These are phyloP conservation scores for Massarina eburnea DNA, from an alignment of 2,329 filamentous ascomycete species.

Conservation along the genomic window DNA sequence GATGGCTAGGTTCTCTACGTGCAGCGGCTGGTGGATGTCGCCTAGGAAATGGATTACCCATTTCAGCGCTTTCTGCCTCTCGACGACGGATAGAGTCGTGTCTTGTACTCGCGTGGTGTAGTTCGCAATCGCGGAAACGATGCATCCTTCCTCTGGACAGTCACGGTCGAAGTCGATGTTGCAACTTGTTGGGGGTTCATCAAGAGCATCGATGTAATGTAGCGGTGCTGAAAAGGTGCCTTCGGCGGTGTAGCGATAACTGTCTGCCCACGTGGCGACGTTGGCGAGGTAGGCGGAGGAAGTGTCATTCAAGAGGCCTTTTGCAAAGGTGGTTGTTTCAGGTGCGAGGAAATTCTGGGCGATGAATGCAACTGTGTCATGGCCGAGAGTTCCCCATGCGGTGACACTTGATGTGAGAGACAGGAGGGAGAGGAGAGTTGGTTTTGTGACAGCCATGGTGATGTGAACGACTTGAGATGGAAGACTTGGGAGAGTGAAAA, in stretches of 20 bases:
- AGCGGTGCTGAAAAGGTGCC: conserved; percentile 51
- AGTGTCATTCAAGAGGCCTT: conserved; percentile 47
- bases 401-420: conserved; percentile 23
- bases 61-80: conserved; percentile 49
- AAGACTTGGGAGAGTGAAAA: neutral
- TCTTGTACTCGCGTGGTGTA: conserved; percentile 44
- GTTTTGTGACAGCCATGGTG: conserved; percentile 27
- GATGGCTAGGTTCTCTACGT: conserved; percentile 51
- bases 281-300: conserved; percentile 52
- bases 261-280: conserved; percentile 58
- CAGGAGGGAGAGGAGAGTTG: conserved; percentile 25
- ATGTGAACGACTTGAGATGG: neutral
- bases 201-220: conserved; percentile 57
- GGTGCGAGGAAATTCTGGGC: conserved; percentile 52
- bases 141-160: conserved; percentile 53
- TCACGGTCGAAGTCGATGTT: conserved; percentile 55
- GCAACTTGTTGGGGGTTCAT: conserved; percentile 51
- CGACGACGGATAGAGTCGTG: conserved; percentile 26
- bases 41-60: conserved; percentile 62
- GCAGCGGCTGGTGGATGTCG: conserved; percentile 74
- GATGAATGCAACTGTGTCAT: conserved; percentile 58
- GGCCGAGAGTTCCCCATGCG: conserved; percentile 58
- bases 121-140: conserved; percentile 57
- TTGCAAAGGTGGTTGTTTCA: conserved; percentile 48
- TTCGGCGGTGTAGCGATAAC: conserved; percentile 51